Conservation (phyloP, 305 asterid genomes). For the Plantago coronopus region DNA sequence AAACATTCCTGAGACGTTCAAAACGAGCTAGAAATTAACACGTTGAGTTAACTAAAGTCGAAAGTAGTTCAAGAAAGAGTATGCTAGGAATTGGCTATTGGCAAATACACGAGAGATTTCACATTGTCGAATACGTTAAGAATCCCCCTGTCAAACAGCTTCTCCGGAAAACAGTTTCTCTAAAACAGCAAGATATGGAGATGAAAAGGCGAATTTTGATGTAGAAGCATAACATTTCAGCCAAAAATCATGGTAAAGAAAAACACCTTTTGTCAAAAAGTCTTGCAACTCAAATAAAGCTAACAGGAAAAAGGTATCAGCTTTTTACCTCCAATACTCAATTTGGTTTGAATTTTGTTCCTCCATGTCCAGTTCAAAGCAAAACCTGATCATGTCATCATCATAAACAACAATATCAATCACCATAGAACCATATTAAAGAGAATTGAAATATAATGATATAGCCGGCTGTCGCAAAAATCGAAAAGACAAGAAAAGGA, state of each 20-base stretch:
- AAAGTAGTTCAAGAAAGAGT: background rate
- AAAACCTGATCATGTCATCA: slow-evolving; percentile 52
- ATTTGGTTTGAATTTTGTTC: slow-evolving; percentile 38
- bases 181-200: slow-evolving; percentile 4
- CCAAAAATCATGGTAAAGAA: too few relatives aligned
- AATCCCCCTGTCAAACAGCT: too few relatives aligned
- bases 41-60: background rate
- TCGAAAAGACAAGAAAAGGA: too few relatives aligned
- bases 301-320: slow-evolving; percentile 11
- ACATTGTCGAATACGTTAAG: background rate
- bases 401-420: slow-evolving; percentile 8
- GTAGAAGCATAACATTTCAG: background rate
- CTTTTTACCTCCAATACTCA: slow-evolving; percentile 50
- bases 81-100: background rate
- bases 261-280: slow-evolving; percentile 12
- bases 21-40: background rate
- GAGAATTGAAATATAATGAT: too few relatives aligned
- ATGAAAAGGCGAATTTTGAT: slow-evolving; percentile 30
- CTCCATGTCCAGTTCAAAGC: slow-evolving; percentile 49
- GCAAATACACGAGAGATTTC: background rate
- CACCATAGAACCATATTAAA: background rate
- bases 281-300: slow-evolving; percentile 10
- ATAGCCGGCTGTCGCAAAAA: too few relatives aligned
- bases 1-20: slow-evolving; percentile 36
- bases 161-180: too few relatives aligned